Base-by-base conservation (phyloP, 768 basidiomycete genomes). In the Suillus lakei region DNA sequence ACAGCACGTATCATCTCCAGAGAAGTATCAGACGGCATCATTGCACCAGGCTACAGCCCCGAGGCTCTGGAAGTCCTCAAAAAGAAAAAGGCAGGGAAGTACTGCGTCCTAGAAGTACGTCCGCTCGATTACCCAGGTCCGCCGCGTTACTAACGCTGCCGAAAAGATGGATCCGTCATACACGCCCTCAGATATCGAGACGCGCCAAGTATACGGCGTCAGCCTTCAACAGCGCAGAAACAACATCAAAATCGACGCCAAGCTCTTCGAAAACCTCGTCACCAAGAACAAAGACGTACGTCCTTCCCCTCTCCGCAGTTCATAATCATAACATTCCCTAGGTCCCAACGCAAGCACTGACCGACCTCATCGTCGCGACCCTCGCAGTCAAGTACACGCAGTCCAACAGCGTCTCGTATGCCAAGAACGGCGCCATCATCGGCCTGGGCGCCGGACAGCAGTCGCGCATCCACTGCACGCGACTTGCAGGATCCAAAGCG, bases 21-120 rank as follows among this genome's bases (percentile, higher is more conserved):
- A 21, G 98, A 99, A 75, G 98, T 99, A 12, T 99, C 98, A 0
- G 98, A 99, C 75, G 98, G 98, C 38, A 92, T 99, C 70, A 95
- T 99, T 64, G 97, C 98, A 2, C 97, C 98, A 1, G 96, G 95
- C 50, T 99, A 96, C 76, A 85, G 90, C 26, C 78, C 84, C 0
- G 93, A 95, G 70, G 98, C 98, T 0, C 84, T 99, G 9, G 96
- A 97, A 54, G 85, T 98, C 38, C 83, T 99, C 50, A 84, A 84
- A 56, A 98, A 96, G 84, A 99, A 99, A 85, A 99, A 99, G 81
- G 94, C 86, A 16, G 98, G 98, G 38, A 99, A 99, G 77, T 99
- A 99, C 81, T 99, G 97, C 71, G 95, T 99, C 16, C 86, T 99
- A 16, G 86, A 98, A 87, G 96, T 95, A 67, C 53, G 79, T 58